Conservation (phyloP, 257 asterid genomes). For the Lycium barbarum region DNA sequence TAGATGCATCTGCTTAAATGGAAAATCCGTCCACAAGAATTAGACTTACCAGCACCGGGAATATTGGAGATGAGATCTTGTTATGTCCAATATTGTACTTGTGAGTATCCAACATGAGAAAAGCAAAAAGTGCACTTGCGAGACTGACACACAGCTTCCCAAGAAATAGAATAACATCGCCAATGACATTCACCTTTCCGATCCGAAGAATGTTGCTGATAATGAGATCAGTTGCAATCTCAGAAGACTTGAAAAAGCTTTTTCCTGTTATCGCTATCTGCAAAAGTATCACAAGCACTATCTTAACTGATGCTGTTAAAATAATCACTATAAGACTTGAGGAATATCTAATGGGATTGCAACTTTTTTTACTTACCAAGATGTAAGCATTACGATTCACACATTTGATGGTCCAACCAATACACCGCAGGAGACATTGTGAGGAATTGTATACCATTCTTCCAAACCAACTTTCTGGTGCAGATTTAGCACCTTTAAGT, state of each 20-base stretch:
- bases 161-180: conserved; percentile 91
- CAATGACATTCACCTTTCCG: conserved; percentile 91
- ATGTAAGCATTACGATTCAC: conserved; percentile 96
- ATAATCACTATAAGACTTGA: neutral
- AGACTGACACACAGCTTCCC: conserved; percentile 99
- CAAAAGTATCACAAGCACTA: conserved; percentile 16
- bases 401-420: conserved; percentile 80
- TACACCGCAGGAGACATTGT: conserved; percentile 62
- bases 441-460: conserved; percentile 64
- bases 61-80: conserved; percentile 92
- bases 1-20: neutral
- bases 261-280: conserved; percentile 98
- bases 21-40: neutral
- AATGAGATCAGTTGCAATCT: conserved; percentile 92
- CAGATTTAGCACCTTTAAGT: conserved; percentile 67
- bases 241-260: conserved; percentile 87
- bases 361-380: conserved; percentile 64
- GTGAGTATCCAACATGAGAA: conserved; percentile 89
- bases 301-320: neutral
- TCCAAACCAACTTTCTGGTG: conserved; percentile 70
- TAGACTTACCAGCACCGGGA: conserved; percentile 88
- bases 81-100: conserved; percentile 75
- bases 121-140: conserved; percentile 86
- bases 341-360: neutral
- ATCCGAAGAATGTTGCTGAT: conserved; percentile 90